Evolutionary conservation across 495 filamentous ascomycete species (phyloP).

Genomic region (Penicillium bovifimosum): DNA sequence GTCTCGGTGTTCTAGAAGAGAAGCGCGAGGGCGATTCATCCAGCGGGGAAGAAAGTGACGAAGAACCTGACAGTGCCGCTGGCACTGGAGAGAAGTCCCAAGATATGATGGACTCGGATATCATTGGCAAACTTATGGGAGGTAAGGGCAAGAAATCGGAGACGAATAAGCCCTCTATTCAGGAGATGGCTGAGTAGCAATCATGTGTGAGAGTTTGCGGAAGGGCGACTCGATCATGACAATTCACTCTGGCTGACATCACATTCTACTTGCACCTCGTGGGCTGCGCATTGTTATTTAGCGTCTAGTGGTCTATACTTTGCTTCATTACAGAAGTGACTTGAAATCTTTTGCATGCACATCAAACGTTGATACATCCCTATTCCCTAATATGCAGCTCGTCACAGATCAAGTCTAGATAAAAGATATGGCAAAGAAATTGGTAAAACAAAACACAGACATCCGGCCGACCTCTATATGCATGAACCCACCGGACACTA

Average conservation of each 20-base stretch:
- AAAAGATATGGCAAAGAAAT: slow-evolving; percentile 10
- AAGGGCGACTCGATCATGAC: neutral
- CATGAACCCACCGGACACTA: slow-evolving; percentile 28
- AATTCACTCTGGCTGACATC: neutral
- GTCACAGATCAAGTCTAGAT: slow-evolving; percentile 17
- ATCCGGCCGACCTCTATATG: slow-evolving; percentile 26
- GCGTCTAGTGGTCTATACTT: neutral
- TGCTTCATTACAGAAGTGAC: neutral
- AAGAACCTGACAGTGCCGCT: slow-evolving; percentile 1
- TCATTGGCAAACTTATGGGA: slow-evolving; percentile 40
- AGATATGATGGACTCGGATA: slow-evolving; percentile 25
- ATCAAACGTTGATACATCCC: slow-evolving; percentile 3
- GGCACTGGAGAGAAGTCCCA: slow-evolving; percentile 6
- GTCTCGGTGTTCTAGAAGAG: slow-evolving; percentile 49
- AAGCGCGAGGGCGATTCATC: slow-evolving; percentile 23
- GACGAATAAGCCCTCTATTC: slow-evolving; percentile 37
- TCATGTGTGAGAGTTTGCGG: neutral
- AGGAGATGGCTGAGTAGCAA: slow-evolving; percentile 33
- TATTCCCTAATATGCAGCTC: neutral
- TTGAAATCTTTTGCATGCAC: neutral
- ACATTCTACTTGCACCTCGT: neutral
- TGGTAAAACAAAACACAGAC: slow-evolving; percentile 7
- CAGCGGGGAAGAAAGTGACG: slow-evolving; percentile 15
- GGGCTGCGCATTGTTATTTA: neutral
- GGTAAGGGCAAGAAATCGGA: slow-evolving; percentile 25